Conservation (phyloP, 2,329 filamentous ascomycete species). For the Aspergillus alliaceus region DNA sequence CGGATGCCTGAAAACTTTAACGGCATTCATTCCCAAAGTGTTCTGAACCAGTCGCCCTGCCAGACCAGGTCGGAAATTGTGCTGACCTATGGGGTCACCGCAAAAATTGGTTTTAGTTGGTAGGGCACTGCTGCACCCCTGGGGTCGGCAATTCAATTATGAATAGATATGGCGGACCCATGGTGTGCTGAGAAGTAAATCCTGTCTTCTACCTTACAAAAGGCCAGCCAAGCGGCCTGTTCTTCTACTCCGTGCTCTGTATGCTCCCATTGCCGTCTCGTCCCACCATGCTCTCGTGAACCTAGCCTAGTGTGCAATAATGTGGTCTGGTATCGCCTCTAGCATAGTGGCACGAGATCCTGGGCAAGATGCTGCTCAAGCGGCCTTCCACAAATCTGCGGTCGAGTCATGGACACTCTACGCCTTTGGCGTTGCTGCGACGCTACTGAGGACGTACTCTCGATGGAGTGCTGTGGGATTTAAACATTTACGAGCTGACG, state of each 20-base stretch:
- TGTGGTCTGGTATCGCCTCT: constrained; percentile 4
- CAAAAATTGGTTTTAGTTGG: not conserved
- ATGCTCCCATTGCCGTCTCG: not conserved
- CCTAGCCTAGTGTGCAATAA: not conserved
- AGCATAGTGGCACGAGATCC: not conserved
- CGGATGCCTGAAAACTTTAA: no score
- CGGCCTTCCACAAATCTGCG: constrained; percentile 13
- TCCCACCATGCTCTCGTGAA: not conserved
- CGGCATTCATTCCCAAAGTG: not conserved
- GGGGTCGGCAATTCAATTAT: no score
- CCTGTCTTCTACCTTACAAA: not conserved
- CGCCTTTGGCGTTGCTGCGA: constrained; percentile 22
- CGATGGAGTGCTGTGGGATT: constrained; percentile 19
- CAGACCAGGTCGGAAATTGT: not conserved
- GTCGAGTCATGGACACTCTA: constrained; percentile 29
- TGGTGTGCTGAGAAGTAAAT: not conserved
- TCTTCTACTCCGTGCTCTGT: not conserved
- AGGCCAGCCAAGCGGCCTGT: not conserved
- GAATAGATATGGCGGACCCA: not conserved
- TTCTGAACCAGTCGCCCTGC: not conserved
- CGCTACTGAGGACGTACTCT: constrained; percentile 42
- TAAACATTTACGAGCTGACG: constrained; percentile 43
- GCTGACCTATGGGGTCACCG: not conserved
- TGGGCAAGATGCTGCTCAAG: constrained; percentile 15
- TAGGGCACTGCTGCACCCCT: no score